Conservation (phyloP, 805 yeast genomes). For the Yarrowia sp. region DNA sequence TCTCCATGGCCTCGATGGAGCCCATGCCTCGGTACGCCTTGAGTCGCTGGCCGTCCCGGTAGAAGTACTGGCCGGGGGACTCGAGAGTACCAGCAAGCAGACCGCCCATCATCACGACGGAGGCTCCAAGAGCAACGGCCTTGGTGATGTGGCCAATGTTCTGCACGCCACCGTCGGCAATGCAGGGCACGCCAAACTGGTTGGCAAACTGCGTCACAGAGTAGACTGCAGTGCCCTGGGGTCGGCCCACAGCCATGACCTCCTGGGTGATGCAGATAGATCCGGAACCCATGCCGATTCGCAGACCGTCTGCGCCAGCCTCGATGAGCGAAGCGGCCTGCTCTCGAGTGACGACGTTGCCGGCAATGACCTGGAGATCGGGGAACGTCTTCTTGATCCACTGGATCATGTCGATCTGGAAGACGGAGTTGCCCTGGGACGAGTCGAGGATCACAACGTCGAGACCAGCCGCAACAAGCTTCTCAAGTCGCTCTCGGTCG, state of each 20-base stretch:
- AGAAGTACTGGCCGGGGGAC: conserved; percentile 97
- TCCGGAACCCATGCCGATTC: conserved; percentile 99
- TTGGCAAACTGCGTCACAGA: conserved; percentile 91
- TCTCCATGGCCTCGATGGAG: conserved; percentile 97
- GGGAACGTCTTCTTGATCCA: conserved; percentile 83
- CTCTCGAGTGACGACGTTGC: conserved; percentile 98
- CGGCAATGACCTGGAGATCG: conserved; percentile 85
- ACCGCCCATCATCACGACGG: conserved; percentile 99
- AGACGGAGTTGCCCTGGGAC: conserved; percentile 94
- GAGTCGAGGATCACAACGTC: conserved; percentile 96
- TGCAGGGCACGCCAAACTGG: conserved; percentile 96
- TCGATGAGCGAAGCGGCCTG: conserved; percentile 94
- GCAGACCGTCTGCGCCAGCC: conserved; percentile 96
- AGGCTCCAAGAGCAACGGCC: conserved; percentile 95
- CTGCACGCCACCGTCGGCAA: conserved; percentile 99
- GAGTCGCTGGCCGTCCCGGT: conserved; percentile 96
- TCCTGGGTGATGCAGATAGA: conserved; percentile 99
- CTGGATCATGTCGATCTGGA: conserved; percentile 90
- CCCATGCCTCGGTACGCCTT: conserved; percentile 99
- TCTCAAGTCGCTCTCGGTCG: conserved; percentile 78
- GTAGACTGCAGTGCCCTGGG: conserved; percentile 98
- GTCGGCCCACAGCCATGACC: conserved; percentile 99
- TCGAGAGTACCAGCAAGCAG: conserved; percentile 97
- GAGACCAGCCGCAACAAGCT: conserved; percentile 91
- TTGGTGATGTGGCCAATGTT: conserved; percentile 98